A percentile compares a stretch with the other conserved stretches of the same genome.
Evolutionary conservation across 495 filamentous ascomycete genomes (phyloP).

Genomic region (Talaromyces borbonicus): DNA sequence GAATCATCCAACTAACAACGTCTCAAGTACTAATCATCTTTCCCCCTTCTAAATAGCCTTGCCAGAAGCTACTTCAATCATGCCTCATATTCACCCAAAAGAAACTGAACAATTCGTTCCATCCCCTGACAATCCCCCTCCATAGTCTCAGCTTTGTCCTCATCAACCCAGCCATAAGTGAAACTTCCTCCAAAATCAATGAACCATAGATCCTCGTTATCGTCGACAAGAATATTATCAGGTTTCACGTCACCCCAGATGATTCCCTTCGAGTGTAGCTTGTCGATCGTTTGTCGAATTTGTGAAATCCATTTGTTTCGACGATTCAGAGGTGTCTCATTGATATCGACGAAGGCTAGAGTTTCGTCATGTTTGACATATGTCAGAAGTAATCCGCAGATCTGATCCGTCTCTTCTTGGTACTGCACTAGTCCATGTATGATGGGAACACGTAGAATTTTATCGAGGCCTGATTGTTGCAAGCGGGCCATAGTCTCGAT

Average conservation of each 20-base stretch:
- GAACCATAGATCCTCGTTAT: slow-evolving; percentile 30
- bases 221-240: slow-evolving; percentile 36
- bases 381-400: no score
- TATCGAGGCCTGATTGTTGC: no score
- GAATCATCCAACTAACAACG: no score
- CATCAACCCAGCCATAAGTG: slow-evolving; percentile 34
- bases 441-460: no score
- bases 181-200: slow-evolving; percentile 39
- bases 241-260: slow-evolving; percentile 41
- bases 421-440: no score
- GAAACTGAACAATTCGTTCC: slow-evolving; percentile 8
- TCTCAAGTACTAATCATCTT: no score
- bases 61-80: no score
- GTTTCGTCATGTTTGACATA: slow-evolving; percentile 6
- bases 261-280: slow-evolving; percentile 14
- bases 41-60: no score
- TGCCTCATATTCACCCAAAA: neutral
- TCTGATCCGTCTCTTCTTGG: no score
- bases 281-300: slow-evolving; percentile 1
- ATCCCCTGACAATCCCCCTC: slow-evolving; percentile 27
- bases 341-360: slow-evolving; percentile 8
- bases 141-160: slow-evolving; percentile 25
- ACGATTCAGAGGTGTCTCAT: neutral
- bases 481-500: no score
- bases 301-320: slow-evolving; percentile 9